Evolutionary conservation across 352 stramenopile genomes (phyloP), one percentile per base, ranked within the genome.

Genomic region (Pythium monospermum): DNA sequence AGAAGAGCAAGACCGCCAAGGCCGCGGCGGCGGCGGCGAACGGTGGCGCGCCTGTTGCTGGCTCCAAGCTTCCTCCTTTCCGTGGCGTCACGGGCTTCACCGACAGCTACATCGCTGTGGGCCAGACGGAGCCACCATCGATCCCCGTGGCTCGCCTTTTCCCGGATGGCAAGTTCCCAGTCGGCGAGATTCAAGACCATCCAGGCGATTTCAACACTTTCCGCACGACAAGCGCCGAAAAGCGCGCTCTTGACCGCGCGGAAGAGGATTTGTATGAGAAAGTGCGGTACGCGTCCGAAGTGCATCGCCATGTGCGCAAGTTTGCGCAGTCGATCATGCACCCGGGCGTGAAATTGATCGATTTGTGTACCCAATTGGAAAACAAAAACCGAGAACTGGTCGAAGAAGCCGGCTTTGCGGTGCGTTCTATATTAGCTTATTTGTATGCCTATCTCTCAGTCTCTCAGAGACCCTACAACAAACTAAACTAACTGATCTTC

Each of bases 291-390:
- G 96, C 94, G 3, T 74, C 94, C 11, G 96, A 99, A 69, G 93
- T 99, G 40, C 97, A 99, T 66, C 82, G 96, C 35, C 71, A 91
- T 48, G 81, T 85, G 54, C 77, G 81, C 66, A 73, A 94, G 53
- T 98, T 97, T 67, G 92, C 96, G 19, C 96, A 99, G 69, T 90
- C 71, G 32, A 85, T 98, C 52, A 97, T 98, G 47, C 97, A 98
- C 66, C 97, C 96, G 0, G 96, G 96, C 18, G 90, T 99, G 27
- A 91, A 96, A 57, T 70, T 99, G 23, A 87, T 87, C 18, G 96
- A 99, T 62, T 90, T 99, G 76, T 99, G 96, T 69, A 83, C 94
- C 59, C 66, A 84, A 40, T 67, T 99, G 2, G 96, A 99, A 72
- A 92, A 99, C 53, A 98, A 97, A 68, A 98, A 98, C 79, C 77